A percentile compares a stretch with the other conserved stretches of the same genome.
phyloP scores from a whole-genome alignment of 176 grass and related monocot species.

The Rhipidocladum racemiflorum region DNA sequence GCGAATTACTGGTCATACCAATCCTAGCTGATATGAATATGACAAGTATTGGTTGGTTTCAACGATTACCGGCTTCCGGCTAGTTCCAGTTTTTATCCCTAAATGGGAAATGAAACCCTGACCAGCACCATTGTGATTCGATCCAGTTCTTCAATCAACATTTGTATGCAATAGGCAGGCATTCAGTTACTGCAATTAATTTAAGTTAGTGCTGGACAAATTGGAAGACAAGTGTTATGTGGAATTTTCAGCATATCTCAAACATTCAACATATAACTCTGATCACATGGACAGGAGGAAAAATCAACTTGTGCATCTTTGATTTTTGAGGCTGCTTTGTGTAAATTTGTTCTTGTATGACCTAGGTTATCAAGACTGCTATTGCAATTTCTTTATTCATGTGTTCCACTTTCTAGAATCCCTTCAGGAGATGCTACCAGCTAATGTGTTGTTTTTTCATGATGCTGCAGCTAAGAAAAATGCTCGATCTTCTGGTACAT shows the following conservation, averaged over 20 bases:
- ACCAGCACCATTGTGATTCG: neutral
- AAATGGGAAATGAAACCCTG: neutral
- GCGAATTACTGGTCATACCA: neutral
- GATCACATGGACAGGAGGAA: neutral
- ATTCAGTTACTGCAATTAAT: neutral
- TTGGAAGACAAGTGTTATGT: neutral
- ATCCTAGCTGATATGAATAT: neutral
- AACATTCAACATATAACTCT: neutral
- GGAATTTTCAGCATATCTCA: neutral
- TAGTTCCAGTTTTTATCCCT: neutral
- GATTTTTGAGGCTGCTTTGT: neutral
- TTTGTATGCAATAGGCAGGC: neutral
- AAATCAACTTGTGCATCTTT: neutral
- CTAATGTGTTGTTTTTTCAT: conserved; percentile 22
- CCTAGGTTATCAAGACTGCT: neutral
- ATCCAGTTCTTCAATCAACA: neutral
- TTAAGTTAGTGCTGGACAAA: neutral
- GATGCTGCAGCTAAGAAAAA: conserved; percentile 69
- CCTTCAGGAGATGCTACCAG: neutral
- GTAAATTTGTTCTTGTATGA: neutral
- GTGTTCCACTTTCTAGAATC: neutral
- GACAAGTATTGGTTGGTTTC: neutral
- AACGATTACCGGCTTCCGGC: neutral
- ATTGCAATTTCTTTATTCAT: neutral
- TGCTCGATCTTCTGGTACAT: conserved; percentile 82